Conservation (phyloP, 345 rosid genomes). For the Boechera stricta region DNA sequence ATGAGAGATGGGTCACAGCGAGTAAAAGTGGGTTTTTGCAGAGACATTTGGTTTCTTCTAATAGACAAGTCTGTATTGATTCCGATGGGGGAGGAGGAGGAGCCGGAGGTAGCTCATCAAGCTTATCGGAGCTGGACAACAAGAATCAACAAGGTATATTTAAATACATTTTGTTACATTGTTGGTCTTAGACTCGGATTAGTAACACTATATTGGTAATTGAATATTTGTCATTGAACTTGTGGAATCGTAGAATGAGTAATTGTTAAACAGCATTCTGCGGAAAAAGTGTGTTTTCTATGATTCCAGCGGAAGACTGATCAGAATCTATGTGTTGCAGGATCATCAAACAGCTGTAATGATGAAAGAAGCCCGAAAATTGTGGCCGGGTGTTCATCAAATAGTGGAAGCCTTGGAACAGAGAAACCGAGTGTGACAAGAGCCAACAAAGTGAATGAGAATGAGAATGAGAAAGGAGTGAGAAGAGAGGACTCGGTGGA, state of each 20-base stretch:
- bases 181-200: not conserved
- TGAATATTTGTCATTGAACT: not conserved
- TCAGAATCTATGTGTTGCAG: conserved; percentile 28
- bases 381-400: conserved; percentile 33
- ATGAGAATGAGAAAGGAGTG: conserved; percentile 13
- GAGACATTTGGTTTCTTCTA: conserved; percentile 54
- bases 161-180: not conserved
- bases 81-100: conserved; percentile 41
- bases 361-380: conserved; percentile 42
- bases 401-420: conserved; percentile 40
- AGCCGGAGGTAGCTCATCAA: conserved; percentile 59
- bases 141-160: conserved; percentile 64
- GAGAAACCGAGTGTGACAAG: conserved; percentile 21
- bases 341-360: conserved; percentile 45
- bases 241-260: not conserved
- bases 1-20: conserved; percentile 52
- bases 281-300: not conserved
- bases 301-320: not conserved
- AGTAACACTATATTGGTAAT: not conserved
- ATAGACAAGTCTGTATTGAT: conserved; percentile 57
- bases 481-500: conserved; percentile 42
- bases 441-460: conserved; percentile 29
- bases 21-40: conserved; percentile 47
- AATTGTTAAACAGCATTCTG: too few species aligned
- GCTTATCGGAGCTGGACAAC: conserved; percentile 69